A percentile compares a stretch with the other conserved stretches of the same genome.
Evolutionary conservation across 2,329 filamentous ascomycete species (phyloP).

Genomic region (Trichoderma citrinoviride): DNA sequence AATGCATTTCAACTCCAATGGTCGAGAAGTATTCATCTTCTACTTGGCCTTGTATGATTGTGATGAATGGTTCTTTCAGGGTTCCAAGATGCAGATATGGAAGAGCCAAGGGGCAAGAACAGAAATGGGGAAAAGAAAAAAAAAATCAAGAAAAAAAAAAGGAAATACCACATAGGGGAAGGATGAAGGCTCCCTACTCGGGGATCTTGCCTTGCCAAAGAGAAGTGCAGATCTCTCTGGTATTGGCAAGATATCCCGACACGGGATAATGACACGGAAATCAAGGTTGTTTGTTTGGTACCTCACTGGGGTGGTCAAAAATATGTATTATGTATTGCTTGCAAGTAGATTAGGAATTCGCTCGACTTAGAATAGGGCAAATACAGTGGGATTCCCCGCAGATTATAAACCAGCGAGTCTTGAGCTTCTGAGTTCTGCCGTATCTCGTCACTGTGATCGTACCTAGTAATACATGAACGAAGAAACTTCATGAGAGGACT

Average conservation of each 20-base stretch:
- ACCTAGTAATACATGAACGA: too few species aligned
- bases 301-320: conserved; percentile 12
- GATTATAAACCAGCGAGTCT: not conserved
- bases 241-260: not conserved
- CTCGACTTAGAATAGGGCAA: conserved; percentile 18
- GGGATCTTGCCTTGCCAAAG: conserved; percentile 21
- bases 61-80: conserved; percentile 20
- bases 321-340: conserved; percentile 15
- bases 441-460: not conserved
- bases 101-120: not conserved
- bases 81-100: conserved; percentile 2
- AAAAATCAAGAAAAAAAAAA: conserved; percentile 10
- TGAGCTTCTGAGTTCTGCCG: not conserved
- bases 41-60: conserved; percentile 15
- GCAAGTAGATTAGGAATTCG: conserved; percentile 18
- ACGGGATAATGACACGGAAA: conserved; percentile 16
- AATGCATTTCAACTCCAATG: not conserved
- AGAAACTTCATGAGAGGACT: not conserved
- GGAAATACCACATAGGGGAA: not conserved
- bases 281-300: conserved; percentile 15
- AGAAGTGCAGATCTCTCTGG: conserved; percentile 38
- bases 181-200: not conserved
- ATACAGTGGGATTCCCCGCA: conserved; percentile 9
- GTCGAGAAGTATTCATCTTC: not conserved
- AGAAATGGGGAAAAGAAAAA: not conserved